A percentile compares a stretch with the other conserved stretches of the same genome.
These are phyloP conservation scores for Spathaspora passalidarum DNA, from an alignment of 805 yeast species.

Conservation along the genomic window DNA sequence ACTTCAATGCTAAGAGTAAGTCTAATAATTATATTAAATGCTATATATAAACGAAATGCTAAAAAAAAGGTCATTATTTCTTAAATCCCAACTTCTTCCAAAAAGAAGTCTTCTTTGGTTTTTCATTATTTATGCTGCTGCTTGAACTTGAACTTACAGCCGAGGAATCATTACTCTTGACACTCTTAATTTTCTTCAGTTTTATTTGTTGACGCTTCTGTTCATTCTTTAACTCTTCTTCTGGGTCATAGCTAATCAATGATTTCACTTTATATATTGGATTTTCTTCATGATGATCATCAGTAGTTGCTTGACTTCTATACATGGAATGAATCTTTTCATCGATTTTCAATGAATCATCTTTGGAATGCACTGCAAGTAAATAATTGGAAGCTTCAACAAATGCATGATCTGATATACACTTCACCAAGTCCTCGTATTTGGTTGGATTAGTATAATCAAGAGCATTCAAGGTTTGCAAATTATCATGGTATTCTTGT, in stretches of 20 bases:
- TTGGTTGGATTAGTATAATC: conserved; percentile 4
- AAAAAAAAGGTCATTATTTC: conserved; percentile 9
- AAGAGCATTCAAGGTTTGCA: neutral
- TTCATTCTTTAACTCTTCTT: conserved; percentile 22
- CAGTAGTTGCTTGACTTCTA: conserved; percentile 15
- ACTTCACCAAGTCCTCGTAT: conserved; percentile 4
- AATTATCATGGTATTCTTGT: neutral
- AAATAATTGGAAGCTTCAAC: conserved; percentile 25
- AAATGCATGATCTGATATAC: conserved; percentile 22
- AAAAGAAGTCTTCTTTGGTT: conserved; percentile 17
- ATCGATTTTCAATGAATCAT: conserved; percentile 21
- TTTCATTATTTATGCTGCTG: neutral
- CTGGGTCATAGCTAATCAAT: conserved; percentile 33
- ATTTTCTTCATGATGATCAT: conserved; percentile 6
- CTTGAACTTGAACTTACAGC: neutral
- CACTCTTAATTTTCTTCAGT: conserved; percentile 5
- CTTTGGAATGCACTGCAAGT: conserved; percentile 17
- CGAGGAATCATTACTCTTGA: conserved; percentile 3
- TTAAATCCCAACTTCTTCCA: conserved; percentile 24
- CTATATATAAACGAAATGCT: neutral
- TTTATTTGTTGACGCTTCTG: conserved; percentile 5
- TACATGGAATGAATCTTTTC: conserved; percentile 37
- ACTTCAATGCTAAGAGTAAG: too few relatives aligned
- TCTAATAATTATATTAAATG: too few relatives aligned
- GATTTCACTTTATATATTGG: conserved; percentile 40